These are phyloP conservation scores for Phytophthora sojae DNA, from an alignment of 352 stramenopile species.

Conservation along the genomic window DNA sequence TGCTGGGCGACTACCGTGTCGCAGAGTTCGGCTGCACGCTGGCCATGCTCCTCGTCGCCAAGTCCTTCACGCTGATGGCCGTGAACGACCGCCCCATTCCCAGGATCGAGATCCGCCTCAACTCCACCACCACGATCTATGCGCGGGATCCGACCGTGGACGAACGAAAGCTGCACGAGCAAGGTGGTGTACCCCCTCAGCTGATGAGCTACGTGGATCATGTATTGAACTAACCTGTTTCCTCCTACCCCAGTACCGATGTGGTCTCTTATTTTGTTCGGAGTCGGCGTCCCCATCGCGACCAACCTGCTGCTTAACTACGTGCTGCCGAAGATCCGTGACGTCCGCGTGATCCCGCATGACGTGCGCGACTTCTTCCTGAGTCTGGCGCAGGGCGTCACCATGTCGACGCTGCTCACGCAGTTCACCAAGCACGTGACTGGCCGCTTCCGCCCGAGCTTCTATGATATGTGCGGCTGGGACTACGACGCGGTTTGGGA, in stretches of 20 bases:
- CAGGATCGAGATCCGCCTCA: conserved; percentile 47
- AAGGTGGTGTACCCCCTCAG: conserved; percentile 26
- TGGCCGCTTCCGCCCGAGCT: conserved; percentile 75
- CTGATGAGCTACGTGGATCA: not conserved
- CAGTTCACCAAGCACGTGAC: conserved; percentile 76
- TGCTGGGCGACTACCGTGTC: conserved; percentile 35
- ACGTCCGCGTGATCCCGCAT: conserved; percentile 55
- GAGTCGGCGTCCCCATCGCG: conserved; percentile 42
- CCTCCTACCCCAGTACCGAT: conserved; percentile 47
- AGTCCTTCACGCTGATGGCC: conserved; percentile 32
- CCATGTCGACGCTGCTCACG: conserved; percentile 58
- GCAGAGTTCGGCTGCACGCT: conserved; percentile 39
- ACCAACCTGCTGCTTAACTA: conserved; percentile 62
- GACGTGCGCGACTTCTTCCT: conserved; percentile 79
- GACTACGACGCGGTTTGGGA: conserved; percentile 66
- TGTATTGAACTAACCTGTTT: not conserved
- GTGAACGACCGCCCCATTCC: conserved; percentile 49
- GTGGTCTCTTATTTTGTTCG: conserved; percentile 40
- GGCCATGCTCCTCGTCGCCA: conserved; percentile 34
- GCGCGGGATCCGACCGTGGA: conserved; percentile 54
- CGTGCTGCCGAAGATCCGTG: conserved; percentile 49
- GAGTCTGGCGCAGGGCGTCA: conserved; percentile 50
- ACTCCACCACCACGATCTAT: conserved; percentile 43
- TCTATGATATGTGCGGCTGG: conserved; percentile 82
- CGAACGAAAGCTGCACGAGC: conserved; percentile 47